Evolutionary conservation across 2,329 filamentous ascomycete species (phyloP).

Genomic region (Aspergillus bombycis): DNA sequence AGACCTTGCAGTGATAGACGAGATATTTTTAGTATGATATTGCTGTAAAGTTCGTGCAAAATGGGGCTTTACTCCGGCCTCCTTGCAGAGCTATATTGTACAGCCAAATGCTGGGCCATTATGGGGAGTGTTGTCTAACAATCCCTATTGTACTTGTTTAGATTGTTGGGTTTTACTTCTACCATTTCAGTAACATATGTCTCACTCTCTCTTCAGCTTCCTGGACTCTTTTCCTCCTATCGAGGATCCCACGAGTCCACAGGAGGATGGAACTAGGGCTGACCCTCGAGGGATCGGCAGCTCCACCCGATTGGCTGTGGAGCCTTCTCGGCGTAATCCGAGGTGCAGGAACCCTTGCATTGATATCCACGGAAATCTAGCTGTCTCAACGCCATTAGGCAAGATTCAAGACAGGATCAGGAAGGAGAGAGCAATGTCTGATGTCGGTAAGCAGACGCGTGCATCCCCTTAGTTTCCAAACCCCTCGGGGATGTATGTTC

Average conservation of each 20-base stretch:
- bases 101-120: not conserved
- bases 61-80: no score
- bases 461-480: not conserved
- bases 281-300: not conserved
- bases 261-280: not conserved
- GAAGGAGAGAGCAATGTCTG: not conserved
- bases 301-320: not conserved
- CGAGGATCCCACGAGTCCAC: not conserved
- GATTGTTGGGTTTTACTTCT: no score
- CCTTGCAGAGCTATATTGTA: not conserved
- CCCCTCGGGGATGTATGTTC: not conserved
- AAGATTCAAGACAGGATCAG: not conserved
- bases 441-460: not conserved
- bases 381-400: not conserved
- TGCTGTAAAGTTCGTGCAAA: no score
- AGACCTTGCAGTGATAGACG: not conserved
- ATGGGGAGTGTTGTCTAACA: not conserved
- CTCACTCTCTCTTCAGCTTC: not conserved
- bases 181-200: not conserved
- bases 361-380: not conserved
- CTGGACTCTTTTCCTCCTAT: no score
- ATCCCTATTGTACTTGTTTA: not conserved
- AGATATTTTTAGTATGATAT: not conserved
- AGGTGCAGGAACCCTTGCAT: not conserved
- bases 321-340: not conserved